Conservation (phyloP, 2,329 filamentous ascomycete genomes). For the Colletotrichum sp. region DNA sequence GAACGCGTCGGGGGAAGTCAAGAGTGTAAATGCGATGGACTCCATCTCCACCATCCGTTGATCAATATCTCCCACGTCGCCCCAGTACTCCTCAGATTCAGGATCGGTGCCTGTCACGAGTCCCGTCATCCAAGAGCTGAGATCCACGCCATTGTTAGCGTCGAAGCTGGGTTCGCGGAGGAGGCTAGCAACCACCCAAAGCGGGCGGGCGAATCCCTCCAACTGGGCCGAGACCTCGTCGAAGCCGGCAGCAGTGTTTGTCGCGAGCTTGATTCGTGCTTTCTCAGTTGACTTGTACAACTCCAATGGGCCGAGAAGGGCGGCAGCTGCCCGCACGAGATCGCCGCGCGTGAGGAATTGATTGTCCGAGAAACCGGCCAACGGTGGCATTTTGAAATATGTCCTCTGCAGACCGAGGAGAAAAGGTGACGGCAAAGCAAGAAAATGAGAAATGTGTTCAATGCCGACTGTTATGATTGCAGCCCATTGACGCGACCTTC, state of each 20-base stretch:
- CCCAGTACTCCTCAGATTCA: conserved; percentile 40
- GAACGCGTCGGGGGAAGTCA: conserved; percentile 40
- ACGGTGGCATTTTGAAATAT: conserved; percentile 24
- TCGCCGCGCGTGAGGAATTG: conserved; percentile 32
- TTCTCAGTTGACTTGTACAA: conserved; percentile 29
- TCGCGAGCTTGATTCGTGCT: conserved; percentile 34
- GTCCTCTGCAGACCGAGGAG: not conserved
- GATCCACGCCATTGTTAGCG: not conserved
- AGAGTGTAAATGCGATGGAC: conserved; percentile 46
- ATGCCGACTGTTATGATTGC: not conserved
- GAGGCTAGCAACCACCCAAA: conserved; percentile 25
- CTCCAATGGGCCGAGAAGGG: conserved; percentile 30
- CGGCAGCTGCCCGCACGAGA: conserved; percentile 28
- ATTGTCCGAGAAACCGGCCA: conserved; percentile 38
- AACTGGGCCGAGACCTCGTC: conserved; percentile 39
- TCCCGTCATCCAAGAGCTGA: conserved; percentile 26
- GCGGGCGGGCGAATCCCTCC: conserved; percentile 38
- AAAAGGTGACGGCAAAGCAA: not conserved
- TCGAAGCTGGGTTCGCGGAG: conserved; percentile 43
- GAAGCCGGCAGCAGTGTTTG: conserved; percentile 35
- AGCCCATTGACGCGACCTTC: not conserved
- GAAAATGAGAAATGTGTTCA: not conserved
- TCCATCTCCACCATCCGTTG: conserved; percentile 54
- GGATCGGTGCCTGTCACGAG: conserved; percentile 26
- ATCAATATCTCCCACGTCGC: conserved; percentile 40